Percentiles rank a stretch among this genome's conserved stretches.
These are phyloP conservation scores for Neurospora sp. DNA, from an alignment of 495 filamentous ascomycete species.

Conservation along the genomic window DNA sequence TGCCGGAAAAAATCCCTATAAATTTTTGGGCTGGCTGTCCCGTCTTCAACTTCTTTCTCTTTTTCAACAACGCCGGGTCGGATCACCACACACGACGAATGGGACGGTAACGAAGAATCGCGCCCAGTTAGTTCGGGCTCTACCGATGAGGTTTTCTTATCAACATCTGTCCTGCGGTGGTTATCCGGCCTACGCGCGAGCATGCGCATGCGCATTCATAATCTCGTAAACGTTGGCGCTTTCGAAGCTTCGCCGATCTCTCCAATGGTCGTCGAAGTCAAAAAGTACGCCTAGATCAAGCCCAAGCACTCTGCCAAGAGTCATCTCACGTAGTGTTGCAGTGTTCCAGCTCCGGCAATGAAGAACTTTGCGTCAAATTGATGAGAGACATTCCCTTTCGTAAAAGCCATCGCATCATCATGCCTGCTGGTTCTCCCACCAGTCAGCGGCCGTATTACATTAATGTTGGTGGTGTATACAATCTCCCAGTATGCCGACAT, in stretches of 20 bases:
- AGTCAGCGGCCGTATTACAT: not conserved
- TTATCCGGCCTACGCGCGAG: not conserved
- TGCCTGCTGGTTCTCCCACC: not conserved
- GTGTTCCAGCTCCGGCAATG: slow-evolving; percentile 52
- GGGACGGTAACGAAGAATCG: not conserved
- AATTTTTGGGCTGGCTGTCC: slow-evolving; percentile 3
- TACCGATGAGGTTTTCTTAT: not conserved
- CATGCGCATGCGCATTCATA: not conserved
- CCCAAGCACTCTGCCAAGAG: slow-evolving; percentile 59
- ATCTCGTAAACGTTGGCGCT: slow-evolving; percentile 40
- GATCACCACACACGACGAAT: not conserved
- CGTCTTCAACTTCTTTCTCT: not conserved
- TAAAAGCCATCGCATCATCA: not conserved
- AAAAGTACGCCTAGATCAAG: slow-evolving; percentile 57
- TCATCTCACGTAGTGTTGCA: slow-evolving; percentile 77
- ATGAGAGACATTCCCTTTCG: slow-evolving; percentile 50
- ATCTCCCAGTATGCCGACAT: not conserved
- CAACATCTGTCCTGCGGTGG: not conserved
- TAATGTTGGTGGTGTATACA: slow-evolving; percentile 5
- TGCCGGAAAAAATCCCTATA: slow-evolving; percentile 9
- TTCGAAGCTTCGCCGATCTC: slow-evolving; percentile 63
- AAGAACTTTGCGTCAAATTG: slow-evolving; percentile 62
- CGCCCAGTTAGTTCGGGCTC: not conserved
- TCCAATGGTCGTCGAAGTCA: slow-evolving; percentile 58
- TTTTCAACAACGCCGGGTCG: not conserved